A percentile compares a stretch with the other conserved stretches of the same genome.
Evolutionary conservation across 2,329 filamentous ascomycete species (phyloP).

Genomic region (Epichloe baconii): DNA sequence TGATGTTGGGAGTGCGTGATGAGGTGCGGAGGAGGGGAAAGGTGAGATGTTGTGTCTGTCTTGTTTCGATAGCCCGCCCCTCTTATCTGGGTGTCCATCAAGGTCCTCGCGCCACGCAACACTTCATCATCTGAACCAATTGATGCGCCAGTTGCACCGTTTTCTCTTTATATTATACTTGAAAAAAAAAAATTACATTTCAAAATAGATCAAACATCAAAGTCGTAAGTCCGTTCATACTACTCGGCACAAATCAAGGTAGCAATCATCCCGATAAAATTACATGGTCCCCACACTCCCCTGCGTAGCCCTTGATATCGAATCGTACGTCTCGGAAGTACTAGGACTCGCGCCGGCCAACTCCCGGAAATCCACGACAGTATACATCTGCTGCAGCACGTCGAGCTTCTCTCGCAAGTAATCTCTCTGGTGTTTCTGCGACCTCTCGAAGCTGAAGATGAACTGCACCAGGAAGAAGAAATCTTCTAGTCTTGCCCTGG

Average conservation of each 20-base stretch:
- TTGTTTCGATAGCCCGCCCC: no score
- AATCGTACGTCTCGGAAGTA: slow-evolving; percentile 2
- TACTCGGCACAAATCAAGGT: no score
- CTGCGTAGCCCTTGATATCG: slow-evolving; percentile 1
- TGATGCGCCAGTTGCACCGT: no score
- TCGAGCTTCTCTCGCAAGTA: slow-evolving; percentile 27
- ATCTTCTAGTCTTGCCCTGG: slow-evolving; percentile 35
- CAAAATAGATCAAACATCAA: no score
- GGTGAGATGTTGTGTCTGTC: neutral
- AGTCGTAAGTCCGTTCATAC: no score
- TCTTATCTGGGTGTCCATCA: neutral
- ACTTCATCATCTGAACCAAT: neutral
- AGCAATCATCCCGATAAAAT: neutral
- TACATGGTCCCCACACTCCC: neutral
- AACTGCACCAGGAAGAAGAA: slow-evolving; percentile 39
- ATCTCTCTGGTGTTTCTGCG: slow-evolving; percentile 31
- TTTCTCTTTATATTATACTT: no score
- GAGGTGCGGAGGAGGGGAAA: neutral
- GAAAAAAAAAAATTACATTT: no score
- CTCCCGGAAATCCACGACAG: slow-evolving; percentile 15
- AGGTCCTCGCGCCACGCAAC: neutral
- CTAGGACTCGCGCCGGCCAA: slow-evolving; percentile 13
- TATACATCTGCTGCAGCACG: slow-evolving; percentile 19
- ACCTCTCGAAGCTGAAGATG: slow-evolving; percentile 33
- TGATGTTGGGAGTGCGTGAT: neutral